Evolutionary conservation across 2,329 filamentous ascomycete species (phyloP).

Genomic region (Talaromyces sp.): DNA sequence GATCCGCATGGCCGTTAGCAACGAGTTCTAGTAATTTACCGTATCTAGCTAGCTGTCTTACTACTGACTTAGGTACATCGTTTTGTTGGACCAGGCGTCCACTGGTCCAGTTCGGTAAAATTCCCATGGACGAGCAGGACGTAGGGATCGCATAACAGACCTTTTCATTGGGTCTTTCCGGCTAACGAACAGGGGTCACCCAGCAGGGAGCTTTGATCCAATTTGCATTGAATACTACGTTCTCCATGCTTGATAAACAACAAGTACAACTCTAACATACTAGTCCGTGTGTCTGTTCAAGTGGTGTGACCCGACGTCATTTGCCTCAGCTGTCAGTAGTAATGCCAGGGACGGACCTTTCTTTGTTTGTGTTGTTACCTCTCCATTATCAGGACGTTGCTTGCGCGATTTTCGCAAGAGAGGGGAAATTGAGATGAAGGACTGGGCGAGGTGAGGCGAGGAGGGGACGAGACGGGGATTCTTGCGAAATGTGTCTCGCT

Average conservation of each 20-base stretch:
- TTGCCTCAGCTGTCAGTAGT: background rate
- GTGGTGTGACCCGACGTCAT: conserved; percentile 7
- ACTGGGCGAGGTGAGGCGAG: background rate
- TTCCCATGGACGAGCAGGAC: background rate
- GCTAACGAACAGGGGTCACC: background rate
- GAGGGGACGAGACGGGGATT: background rate
- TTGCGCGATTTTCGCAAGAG: background rate
- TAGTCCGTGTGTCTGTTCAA: background rate
- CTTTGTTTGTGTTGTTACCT: background rate
- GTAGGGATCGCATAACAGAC: background rate
- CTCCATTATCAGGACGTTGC: background rate
- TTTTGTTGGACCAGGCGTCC: background rate
- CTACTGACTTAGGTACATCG: background rate
- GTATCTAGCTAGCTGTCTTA: background rate
- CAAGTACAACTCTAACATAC: background rate
- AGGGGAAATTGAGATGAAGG: background rate
- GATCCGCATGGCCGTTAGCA: background rate
- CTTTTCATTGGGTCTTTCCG: background rate
- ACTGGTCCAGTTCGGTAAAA: background rate
- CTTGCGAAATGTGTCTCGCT: background rate
- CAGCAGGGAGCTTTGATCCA: conserved; percentile 3
- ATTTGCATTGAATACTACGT: background rate
- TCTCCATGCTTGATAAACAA: background rate
- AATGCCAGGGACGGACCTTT: background rate
- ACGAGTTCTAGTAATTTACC: conserved; percentile 6